Conservation (phyloP, 2,329 filamentous ascomycete species). For the Coniella lustricola region DNA sequence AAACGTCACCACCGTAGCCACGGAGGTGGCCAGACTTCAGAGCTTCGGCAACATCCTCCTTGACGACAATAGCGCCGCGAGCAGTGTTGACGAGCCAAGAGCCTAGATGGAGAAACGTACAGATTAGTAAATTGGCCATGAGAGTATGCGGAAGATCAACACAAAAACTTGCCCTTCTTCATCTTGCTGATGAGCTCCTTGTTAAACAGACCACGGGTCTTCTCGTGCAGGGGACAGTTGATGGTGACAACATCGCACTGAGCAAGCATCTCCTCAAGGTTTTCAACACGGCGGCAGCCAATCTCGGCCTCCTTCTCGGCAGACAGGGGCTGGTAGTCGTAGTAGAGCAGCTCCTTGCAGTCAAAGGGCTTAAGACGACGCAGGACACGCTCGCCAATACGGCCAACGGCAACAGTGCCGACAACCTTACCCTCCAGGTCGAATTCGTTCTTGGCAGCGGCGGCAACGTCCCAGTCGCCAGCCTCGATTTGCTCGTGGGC, state of each 20-base stretch:
- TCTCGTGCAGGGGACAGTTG: constrained; percentile 99
- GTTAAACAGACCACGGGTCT: constrained; percentile 94
- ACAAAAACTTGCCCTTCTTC: constrained; percentile 68
- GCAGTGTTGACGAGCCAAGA: constrained; percentile 98
- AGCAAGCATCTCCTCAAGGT: constrained; percentile 84
- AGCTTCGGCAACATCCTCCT: constrained; percentile 94
- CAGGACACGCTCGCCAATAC: constrained; percentile 96
- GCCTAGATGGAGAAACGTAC: constrained; percentile 40
- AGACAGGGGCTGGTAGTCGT: constrained; percentile 92
- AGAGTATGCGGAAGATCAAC: background rate
- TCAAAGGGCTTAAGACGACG: constrained; percentile 94
- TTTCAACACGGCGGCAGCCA: constrained; percentile 81
- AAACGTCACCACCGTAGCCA: constrained; percentile 83
- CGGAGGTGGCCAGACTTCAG: constrained; percentile 86
- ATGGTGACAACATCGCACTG: constrained; percentile 98
- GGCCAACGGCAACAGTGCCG: constrained; percentile 92
- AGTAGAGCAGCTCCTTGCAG: constrained; percentile 99
- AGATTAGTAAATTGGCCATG: background rate
- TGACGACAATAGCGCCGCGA: constrained; percentile 97
- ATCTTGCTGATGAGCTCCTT: constrained; percentile 98
- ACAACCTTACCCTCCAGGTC: constrained; percentile 97
- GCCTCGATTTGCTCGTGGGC: constrained; percentile 87
- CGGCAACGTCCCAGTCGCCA: constrained; percentile 94
- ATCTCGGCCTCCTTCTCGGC: constrained; percentile 90
- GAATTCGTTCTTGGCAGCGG: constrained; percentile 95